These are phyloP conservation scores for Saprolegnia parasitica DNA, from an alignment of 352 stramenopile species.

Conservation along the genomic window DNA sequence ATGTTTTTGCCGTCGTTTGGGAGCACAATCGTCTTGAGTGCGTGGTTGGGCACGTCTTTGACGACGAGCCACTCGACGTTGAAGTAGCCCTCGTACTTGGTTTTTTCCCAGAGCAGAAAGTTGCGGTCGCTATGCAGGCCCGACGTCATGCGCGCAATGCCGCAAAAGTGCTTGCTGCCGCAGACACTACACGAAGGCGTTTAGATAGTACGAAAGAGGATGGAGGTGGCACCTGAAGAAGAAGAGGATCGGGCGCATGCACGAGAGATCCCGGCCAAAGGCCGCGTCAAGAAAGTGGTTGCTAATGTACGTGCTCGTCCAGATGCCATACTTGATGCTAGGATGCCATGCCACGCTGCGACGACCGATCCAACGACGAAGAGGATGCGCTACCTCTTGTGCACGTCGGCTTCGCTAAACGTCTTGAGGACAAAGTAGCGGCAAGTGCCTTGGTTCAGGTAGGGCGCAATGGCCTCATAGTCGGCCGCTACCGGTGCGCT, in stretches of 20 bases:
- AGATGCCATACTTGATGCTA: slow-evolving; percentile 74
- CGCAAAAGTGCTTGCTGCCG: slow-evolving; percentile 67
- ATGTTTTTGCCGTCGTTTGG: slow-evolving; percentile 81
- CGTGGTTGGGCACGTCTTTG: slow-evolving; percentile 78
- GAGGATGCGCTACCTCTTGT: slow-evolving; percentile 45
- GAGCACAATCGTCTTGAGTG: slow-evolving; percentile 73
- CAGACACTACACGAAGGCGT: slow-evolving; percentile 68
- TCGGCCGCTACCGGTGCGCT: neutral
- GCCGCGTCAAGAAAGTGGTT: slow-evolving; percentile 65
- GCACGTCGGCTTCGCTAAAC: slow-evolving; percentile 80
- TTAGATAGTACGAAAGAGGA: too few species aligned
- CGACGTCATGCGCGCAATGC: slow-evolving; percentile 76
- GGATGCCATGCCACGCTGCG: too few species aligned
- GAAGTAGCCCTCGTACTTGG: slow-evolving; percentile 79
- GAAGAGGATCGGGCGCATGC: slow-evolving; percentile 58
- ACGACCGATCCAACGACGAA: too few species aligned
- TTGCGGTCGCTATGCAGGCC: slow-evolving; percentile 40
- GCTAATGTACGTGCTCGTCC: slow-evolving; percentile 68
- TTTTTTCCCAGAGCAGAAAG: slow-evolving; percentile 77
- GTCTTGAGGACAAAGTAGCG: slow-evolving; percentile 82
- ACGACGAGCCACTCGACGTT: slow-evolving; percentile 76
- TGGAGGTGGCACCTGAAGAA: slow-evolving; percentile 59
- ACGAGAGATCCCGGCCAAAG: slow-evolving; percentile 62
- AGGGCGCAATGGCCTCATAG: slow-evolving; percentile 10
- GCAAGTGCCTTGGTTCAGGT: slow-evolving; percentile 40